These are phyloP conservation scores for Hapsidospora chrysogenum DNA, from an alignment of 495 filamentous ascomycete species.

Conservation along the genomic window DNA sequence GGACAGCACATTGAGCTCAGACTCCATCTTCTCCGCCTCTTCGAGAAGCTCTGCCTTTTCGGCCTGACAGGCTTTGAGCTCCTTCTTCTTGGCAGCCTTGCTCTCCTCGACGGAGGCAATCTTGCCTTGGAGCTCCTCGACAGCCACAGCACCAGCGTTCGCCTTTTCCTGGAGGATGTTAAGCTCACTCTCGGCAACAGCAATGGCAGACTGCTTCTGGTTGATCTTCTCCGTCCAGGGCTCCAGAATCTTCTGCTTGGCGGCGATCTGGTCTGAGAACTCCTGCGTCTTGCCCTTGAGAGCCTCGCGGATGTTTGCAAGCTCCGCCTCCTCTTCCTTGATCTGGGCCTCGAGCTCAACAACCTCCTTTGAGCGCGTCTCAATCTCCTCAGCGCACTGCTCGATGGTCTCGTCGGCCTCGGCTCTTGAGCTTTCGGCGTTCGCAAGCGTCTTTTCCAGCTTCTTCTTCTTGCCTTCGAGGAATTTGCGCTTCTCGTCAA, in stretches of 20 bases:
- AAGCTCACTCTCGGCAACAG: constrained; percentile 85
- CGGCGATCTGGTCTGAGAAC: constrained; percentile 79
- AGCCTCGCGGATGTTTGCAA: constrained; percentile 59
- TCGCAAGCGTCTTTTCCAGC: constrained; percentile 72
- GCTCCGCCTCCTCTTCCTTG: constrained; percentile 63
- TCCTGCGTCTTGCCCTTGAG: constrained; percentile 91
- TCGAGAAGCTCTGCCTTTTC: constrained; percentile 58
- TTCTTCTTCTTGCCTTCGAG: constrained; percentile 80
- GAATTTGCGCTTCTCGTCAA: constrained; percentile 95
- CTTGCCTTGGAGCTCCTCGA: constrained; percentile 73
- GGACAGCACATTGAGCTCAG: constrained; percentile 51
- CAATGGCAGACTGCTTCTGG: constrained; percentile 80
- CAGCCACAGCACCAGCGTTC: constrained; percentile 65
- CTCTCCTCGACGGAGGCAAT: constrained; percentile 54
- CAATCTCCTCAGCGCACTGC: constrained; percentile 61
- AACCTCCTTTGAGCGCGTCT: constrained; percentile 55
- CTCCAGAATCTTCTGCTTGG: constrained; percentile 85
- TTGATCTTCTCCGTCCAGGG: constrained; percentile 97
- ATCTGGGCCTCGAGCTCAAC: constrained; percentile 54
- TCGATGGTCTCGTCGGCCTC: constrained; percentile 65
- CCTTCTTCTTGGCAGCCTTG: constrained; percentile 47
- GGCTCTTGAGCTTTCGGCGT: constrained; percentile 40
- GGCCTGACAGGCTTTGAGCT: constrained; percentile 58
- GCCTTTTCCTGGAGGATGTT: constrained; percentile 78
- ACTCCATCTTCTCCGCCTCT: constrained; percentile 51